phyloP scores from a whole-genome alignment of 345 rosid species.

The Salix viminalis region DNA sequence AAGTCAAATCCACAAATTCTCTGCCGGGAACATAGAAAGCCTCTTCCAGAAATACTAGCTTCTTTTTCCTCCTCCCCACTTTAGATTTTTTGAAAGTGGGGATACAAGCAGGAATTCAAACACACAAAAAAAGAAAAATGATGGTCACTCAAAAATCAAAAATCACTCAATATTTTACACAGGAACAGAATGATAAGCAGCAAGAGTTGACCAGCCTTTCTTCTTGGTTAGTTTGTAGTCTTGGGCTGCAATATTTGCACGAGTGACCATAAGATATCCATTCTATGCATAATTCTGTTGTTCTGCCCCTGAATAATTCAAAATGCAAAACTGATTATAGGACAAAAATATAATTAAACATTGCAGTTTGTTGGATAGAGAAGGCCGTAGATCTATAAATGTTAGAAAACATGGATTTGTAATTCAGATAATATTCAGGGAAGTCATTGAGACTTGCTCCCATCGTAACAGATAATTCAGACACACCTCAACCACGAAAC shows the following conservation, averaged over 20 bases:
- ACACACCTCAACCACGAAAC: constrained; percentile 86
- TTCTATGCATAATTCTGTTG: constrained; percentile 68
- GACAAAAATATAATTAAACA: not conserved
- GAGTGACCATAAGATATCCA: constrained; percentile 94
- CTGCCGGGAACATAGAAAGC: no score
- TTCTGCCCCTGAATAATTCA: constrained; percentile 59
- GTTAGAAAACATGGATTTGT: not conserved
- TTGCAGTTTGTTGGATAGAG: not conserved
- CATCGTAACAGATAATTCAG: not conserved
- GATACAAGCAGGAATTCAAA: no score
- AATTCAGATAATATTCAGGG: not conserved
- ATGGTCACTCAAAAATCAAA: constrained; percentile 23
- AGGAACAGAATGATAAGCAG: constrained; percentile 11
- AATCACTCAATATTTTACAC: constrained; percentile 29
- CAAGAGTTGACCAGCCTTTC: constrained; percentile 16
- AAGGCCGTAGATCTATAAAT: not conserved
- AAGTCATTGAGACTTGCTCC: not conserved
- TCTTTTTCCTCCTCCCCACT: not conserved
- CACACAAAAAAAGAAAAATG: no score
- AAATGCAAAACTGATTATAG: constrained; percentile 1
- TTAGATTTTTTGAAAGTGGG: not conserved
- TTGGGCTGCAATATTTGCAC: constrained; percentile 79
- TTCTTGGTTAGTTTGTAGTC: constrained; percentile 40
- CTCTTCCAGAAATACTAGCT: no score
- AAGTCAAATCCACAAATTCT: no score